Conservation (phyloP, 805 yeast species). For the Wickerhamiella australiensis region DNA sequence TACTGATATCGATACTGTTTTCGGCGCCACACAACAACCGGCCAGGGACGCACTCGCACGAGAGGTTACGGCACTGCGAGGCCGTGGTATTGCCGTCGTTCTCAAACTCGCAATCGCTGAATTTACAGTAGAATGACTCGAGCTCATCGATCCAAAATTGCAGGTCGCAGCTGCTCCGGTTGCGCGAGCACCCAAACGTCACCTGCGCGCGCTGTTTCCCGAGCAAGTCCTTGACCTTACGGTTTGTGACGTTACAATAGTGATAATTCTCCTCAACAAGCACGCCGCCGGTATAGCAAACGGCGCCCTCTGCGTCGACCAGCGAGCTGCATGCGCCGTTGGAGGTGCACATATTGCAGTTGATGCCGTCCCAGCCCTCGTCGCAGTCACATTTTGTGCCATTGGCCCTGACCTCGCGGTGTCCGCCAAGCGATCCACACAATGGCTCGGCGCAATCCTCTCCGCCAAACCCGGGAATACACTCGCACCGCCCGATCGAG, state of each 20-base stretch:
- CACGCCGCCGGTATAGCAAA: conserved; percentile 79
- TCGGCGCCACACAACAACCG: conserved; percentile 87
- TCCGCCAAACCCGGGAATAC: conserved; percentile 89
- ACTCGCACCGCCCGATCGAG: conserved; percentile 82
- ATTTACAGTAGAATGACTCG: conserved; percentile 84
- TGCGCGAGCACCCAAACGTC: conserved; percentile 74
- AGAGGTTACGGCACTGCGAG: conserved; percentile 62
- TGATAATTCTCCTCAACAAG: conserved; percentile 71
- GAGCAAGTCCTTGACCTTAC: conserved; percentile 69
- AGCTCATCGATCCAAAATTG: conserved; percentile 91
- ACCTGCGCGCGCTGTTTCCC: conserved; percentile 80
- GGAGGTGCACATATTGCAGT: conserved; percentile 67
- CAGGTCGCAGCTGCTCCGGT: conserved; percentile 59
- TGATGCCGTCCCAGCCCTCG: conserved; percentile 87
- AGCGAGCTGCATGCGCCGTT: conserved; percentile 74
- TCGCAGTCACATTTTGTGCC: conserved; percentile 56
- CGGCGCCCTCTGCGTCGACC: conserved; percentile 65
- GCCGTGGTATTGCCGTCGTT: conserved; percentile 52
- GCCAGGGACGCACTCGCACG: conserved; percentile 86
- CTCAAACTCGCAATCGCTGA: conserved; percentile 58
- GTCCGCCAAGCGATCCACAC: conserved; percentile 66
- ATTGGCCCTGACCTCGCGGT: conserved; percentile 45
- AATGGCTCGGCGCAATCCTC: conserved; percentile 77
- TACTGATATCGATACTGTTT: conserved; percentile 90
- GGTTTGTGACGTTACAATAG: conserved; percentile 86